Base-by-base conservation (phyloP, 148 eudicot species). In the Fagopyrum homotropicum region DNA sequence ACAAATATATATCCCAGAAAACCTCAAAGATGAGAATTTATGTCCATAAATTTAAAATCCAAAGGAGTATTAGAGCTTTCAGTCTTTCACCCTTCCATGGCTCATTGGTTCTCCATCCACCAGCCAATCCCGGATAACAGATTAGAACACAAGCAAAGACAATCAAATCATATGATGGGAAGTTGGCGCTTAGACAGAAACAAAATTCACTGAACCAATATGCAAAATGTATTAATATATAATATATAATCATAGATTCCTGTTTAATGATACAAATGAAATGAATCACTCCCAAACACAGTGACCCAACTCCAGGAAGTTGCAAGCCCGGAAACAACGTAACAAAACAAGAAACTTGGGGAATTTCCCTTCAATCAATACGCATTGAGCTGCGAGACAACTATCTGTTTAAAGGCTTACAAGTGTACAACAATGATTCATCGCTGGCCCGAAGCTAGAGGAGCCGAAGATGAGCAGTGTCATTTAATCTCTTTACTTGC, bases 401-500 rank as follows among this genome's bases (percentile, higher is more conserved):
- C 54, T 50, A 11, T 50, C 54, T 50, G 54, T 9, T 50, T 50
- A 35, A 35, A 35, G 40, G 40, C 40, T 35, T 35, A 35, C 40
- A 35, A 5, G 63, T 57, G 40, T 63, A 63, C 69, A 63, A 3
- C 14, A 63, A 63, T 9, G 52, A 49, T 63, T 63, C 26, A 22
- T 22, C 26, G 26, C 26, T 22, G 26, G 0, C 26, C 26, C 26
- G 26, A 22, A 22, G 26, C 81, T 83, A 93, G 54, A 95, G 85
- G 78, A 95, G 97, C 89, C 94, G 87, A 35, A 95, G 86, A 83
- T 95, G 99, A 35, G 94, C 83, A 35, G 96, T 89, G 78, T 95
- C 99, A n/a, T 95, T 95, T 83, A 92, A 75, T 84, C 97, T 85
- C 82, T 92, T 95, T 15, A 95, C 88, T 86, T 92, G 97, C 98